Evolutionary conservation across 441 rosid species (phyloP).

Genomic region (Erysimum pusillum): DNA sequence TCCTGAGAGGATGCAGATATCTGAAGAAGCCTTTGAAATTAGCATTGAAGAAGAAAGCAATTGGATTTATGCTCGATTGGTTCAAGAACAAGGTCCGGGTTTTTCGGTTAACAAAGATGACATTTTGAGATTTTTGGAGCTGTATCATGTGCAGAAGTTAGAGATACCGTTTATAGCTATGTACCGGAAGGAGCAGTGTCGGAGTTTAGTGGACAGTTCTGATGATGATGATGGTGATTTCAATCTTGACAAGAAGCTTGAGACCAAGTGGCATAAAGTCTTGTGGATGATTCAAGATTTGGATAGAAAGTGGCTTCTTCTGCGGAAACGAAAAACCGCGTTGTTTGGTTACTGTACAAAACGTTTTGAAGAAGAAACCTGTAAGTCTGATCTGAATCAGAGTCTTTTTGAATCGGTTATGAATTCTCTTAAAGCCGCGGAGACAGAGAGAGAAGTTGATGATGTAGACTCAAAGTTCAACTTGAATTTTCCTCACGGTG

Average conservation of each 20-base stretch:
- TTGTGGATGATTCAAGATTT: conserved; percentile 92
- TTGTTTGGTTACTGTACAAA: conserved; percentile 76
- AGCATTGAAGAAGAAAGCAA: conserved; percentile 69
- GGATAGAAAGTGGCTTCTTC: conserved; percentile 91
- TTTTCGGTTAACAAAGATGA: conserved; percentile 67
- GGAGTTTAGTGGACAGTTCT: conserved; percentile 73
- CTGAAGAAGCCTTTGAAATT: conserved; percentile 72
- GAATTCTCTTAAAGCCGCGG: conserved; percentile 74
- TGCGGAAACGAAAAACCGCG: conserved; percentile 89
- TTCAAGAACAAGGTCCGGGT: too few species aligned
- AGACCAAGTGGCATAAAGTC: conserved; percentile 89
- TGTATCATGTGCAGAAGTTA: conserved; percentile 82
- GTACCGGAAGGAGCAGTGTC: conserved; percentile 91
- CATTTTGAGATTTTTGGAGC: conserved; percentile 71
- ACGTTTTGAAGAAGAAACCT: conserved; percentile 92
- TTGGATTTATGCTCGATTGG: conserved; percentile 73
- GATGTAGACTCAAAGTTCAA: conserved; percentile 95
- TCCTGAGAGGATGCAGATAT: too few species aligned
- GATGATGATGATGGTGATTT: conserved; percentile 61
- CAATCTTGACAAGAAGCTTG: conserved; percentile 60
- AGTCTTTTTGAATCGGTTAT: conserved; percentile 78
- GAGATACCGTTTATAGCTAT: conserved; percentile 96
- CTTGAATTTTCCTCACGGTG: conserved; percentile 95
- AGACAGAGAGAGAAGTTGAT: conserved; percentile 95
- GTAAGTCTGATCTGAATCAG: conserved; percentile 76